A percentile compares a stretch with the other conserved stretches of the same genome.
These are phyloP conservation scores for Cyclotella atomus DNA, from an alignment of 108 stramenopile species.

Conservation along the genomic window DNA sequence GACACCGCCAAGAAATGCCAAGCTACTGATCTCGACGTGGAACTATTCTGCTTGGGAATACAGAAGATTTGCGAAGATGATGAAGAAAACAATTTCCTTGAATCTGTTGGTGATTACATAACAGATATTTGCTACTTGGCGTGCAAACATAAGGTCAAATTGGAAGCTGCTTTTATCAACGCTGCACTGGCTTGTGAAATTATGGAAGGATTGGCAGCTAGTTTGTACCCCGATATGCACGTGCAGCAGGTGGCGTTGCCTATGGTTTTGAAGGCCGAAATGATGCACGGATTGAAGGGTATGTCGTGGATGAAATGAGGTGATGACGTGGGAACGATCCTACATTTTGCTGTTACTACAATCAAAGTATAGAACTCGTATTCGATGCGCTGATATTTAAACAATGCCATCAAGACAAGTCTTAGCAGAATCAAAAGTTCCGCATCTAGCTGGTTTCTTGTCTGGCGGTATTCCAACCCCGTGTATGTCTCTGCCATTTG, in stretches of 20 bases:
- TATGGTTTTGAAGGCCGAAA: conserved; percentile 81
- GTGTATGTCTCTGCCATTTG: conserved; percentile 75
- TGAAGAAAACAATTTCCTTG: conserved; percentile 83
- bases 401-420: background rate
- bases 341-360: no score
- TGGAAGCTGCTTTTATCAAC: conserved; percentile 69
- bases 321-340: no score
- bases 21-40: conserved; percentile 66
- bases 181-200: conserved; percentile 89
- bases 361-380: no score
- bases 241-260: conserved; percentile 80
- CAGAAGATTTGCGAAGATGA: conserved; percentile 74
- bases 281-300: conserved; percentile 80
- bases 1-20: conserved; percentile 80
- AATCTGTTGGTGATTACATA: conserved; percentile 88
- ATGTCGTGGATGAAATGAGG: conserved; percentile 37
- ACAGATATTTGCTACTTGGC: conserved; percentile 89
- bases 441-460: background rate
- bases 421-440: background rate
- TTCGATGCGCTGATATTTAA: background rate
- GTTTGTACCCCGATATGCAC: conserved; percentile 73
- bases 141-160: conserved; percentile 54
- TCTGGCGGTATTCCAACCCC: conserved; percentile 64
- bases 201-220: conserved; percentile 84
- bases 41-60: conserved; percentile 81